phyloP scores from a whole-genome alignment of 768 basidiomycete genomes.

The Antrodiella citrinella region DNA sequence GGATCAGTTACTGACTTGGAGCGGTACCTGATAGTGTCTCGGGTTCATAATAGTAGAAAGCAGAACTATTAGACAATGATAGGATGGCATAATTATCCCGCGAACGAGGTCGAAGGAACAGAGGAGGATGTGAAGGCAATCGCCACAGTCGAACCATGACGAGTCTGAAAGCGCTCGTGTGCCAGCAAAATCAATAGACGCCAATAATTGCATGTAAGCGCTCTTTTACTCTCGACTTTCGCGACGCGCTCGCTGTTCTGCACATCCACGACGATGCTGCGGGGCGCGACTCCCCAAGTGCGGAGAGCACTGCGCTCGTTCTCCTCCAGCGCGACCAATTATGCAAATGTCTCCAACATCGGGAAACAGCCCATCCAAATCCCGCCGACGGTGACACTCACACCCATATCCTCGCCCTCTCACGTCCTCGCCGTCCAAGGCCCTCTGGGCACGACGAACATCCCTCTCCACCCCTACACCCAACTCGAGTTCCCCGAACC shows the following conservation, averaged over 20 bases:
- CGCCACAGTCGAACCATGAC: no score
- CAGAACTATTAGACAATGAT: no score
- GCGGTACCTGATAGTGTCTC: no score
- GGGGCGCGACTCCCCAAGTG: not conserved
- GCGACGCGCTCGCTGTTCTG: not conserved
- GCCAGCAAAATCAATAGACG: no score
- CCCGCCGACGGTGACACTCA: constrained; percentile 40
- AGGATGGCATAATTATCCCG: not conserved
- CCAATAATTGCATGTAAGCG: no score
- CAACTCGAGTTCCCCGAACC: constrained; percentile 26
- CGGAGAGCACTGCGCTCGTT: constrained; percentile 30
- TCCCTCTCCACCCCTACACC: constrained; percentile 43
- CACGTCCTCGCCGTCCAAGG: constrained; percentile 44
- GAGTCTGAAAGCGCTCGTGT: no score
- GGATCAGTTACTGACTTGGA: no score
- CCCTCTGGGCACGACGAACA: constrained; percentile 42
- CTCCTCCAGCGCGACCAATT: constrained; percentile 35
- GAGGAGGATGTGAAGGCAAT: no score
- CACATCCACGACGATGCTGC: not conserved
- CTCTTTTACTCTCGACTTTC: not conserved
- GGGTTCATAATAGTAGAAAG: no score
- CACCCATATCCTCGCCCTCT: constrained; percentile 17
- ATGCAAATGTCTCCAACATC: constrained; percentile 35
- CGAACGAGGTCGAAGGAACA: not conserved
- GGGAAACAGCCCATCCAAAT: constrained; percentile 42